phyloP scores from a whole-genome alignment of 495 filamentous ascomycete genomes.

The Talaromyces proteolyticus region DNA sequence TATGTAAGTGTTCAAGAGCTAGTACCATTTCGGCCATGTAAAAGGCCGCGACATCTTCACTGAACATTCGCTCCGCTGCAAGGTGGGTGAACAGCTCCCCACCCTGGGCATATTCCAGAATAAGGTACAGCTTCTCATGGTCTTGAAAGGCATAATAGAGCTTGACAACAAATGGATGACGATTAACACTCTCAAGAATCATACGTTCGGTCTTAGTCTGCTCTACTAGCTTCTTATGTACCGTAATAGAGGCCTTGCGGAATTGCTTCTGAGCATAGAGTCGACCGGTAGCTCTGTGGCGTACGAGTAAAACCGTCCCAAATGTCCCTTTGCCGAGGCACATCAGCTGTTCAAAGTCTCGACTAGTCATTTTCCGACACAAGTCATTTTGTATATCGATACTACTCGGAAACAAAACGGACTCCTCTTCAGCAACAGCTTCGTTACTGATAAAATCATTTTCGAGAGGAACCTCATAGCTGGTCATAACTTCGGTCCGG shows the following conservation, averaged over 20 bases:
- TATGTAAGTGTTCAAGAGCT: conserved; percentile 87
- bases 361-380: conserved; percentile 79
- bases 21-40: conserved; percentile 98
- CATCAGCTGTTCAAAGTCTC: conserved; percentile 87
- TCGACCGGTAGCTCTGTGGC: conserved; percentile 77
- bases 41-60: conserved; percentile 81
- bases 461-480: conserved; percentile 85
- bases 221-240: conserved; percentile 89
- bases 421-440: conserved; percentile 35
- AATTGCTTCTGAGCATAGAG: conserved; percentile 98
- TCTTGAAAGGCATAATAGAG: conserved; percentile 98
- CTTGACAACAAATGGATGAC: conserved; percentile 96
- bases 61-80: conserved; percentile 84
- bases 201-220: conserved; percentile 95
- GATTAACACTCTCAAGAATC: conserved; percentile 90
- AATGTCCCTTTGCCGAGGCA: conserved; percentile 95
- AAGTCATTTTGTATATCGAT: conserved; percentile 33
- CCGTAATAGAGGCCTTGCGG: conserved; percentile 86
- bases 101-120: conserved; percentile 96
- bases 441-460: conserved; percentile 80
- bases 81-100: conserved; percentile 92
- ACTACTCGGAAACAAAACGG: conserved; percentile 14
- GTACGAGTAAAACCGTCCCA: conserved; percentile 88
- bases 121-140: conserved; percentile 94
- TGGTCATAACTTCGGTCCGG: conserved; percentile 56